A percentile compares a stretch with the other conserved stretches of the same genome.
Conservation (phyloP, 1,284 basidiomycete species). For the Cutaneotrichosporon spelunceum region DNA sequence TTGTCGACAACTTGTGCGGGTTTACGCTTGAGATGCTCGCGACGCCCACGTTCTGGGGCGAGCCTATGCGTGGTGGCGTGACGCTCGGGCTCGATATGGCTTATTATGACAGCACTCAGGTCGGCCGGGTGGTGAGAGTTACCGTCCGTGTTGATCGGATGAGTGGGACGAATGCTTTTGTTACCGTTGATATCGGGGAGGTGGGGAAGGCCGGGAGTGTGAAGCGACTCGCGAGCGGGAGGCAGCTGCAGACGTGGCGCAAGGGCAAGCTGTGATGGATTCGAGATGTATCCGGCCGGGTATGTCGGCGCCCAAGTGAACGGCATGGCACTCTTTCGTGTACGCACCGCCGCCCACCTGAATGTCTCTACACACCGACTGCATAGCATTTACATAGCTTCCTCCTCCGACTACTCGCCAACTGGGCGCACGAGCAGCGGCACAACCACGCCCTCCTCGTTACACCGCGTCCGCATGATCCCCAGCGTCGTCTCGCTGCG, state of each 20-base stretch:
- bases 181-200: not conserved
- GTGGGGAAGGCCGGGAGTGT: not conserved
- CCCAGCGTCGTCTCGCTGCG: slow-evolving; percentile 33
- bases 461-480: slow-evolving; percentile 28
- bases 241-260: slow-evolving; percentile 35
- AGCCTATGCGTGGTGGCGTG: slow-evolving; percentile 34
- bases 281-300: not conserved
- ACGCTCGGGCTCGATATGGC: slow-evolving; percentile 31
- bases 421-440: slow-evolving; percentile 37
- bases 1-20: slow-evolving; percentile 31
- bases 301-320: not conserved
- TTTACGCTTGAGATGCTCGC: not conserved
- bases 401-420: not conserved
- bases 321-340: too few relatives aligned
- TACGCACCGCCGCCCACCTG: too few relatives aligned
- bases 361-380: not conserved
- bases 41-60: slow-evolving; percentile 32
- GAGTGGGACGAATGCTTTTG: slow-evolving; percentile 11
- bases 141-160: slow-evolving; percentile 19
- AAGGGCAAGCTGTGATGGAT: slow-evolving; percentile 3
- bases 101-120: slow-evolving; percentile 26
- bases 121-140: slow-evolving; percentile 13
- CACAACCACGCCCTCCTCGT: slow-evolving; percentile 45
- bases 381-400: not conserved
- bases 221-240: slow-evolving; percentile 23